A percentile compares a stretch with the other conserved stretches of the same genome.
These are phyloP conservation scores for Diplodia intermedia DNA, from an alignment of 2,329 filamentous ascomycete species.

Conservation along the genomic window DNA sequence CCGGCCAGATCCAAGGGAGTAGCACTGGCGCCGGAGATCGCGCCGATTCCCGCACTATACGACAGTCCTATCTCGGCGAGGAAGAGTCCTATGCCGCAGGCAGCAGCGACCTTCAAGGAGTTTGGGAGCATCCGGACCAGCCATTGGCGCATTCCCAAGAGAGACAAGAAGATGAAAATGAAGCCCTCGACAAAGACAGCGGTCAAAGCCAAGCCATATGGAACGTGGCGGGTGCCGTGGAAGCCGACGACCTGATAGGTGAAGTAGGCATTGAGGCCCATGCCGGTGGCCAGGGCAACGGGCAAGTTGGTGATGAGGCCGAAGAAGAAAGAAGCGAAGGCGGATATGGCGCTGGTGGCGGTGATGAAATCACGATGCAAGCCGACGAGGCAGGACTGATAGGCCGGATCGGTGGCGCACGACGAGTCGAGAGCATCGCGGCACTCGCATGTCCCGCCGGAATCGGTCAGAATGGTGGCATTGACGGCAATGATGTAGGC, in stretches of 20 bases:
- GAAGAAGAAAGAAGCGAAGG: conserved; percentile 79
- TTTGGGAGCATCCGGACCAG: conserved; percentile 80
- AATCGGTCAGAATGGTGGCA: conserved; percentile 58
- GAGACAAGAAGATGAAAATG: conserved; percentile 79
- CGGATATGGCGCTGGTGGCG: conserved; percentile 81
- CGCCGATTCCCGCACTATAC: conserved; percentile 80
- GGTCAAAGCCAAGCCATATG: conserved; percentile 78
- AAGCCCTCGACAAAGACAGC: conserved; percentile 89
- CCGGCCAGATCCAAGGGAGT: conserved; percentile 79
- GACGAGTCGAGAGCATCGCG: conserved; percentile 55
- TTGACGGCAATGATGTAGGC: conserved; percentile 76
- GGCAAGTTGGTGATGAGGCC: conserved; percentile 79
- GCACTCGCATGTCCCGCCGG: conserved; percentile 79
- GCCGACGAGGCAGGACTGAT: conserved; percentile 64
- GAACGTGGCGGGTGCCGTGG: conserved; percentile 74
- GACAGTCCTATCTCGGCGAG: conserved; percentile 77
- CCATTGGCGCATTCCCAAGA: conserved; percentile 86
- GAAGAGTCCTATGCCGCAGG: conserved; percentile 85
- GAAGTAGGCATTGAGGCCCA: conserved; percentile 80
- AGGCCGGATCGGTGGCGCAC: conserved; percentile 64
- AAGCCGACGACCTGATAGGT: conserved; percentile 80
- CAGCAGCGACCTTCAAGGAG: conserved; percentile 85
- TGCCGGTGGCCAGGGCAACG: conserved; percentile 47
- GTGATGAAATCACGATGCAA: conserved; percentile 82
- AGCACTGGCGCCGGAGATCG: conserved; percentile 67